phyloP scores from a whole-genome alignment of 148 eudicot genomes.

The Limonium bicolor region DNA sequence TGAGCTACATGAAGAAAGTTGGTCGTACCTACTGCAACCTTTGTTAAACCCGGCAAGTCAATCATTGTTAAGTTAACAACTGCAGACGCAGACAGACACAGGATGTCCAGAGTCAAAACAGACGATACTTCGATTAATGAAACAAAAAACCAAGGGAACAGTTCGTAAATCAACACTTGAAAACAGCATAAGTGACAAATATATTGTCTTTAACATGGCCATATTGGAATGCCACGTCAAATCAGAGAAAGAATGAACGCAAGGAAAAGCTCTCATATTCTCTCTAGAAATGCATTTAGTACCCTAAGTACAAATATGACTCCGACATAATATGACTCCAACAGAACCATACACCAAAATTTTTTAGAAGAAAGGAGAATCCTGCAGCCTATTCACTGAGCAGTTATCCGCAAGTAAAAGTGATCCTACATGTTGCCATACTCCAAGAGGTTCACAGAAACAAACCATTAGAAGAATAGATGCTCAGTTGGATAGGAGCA shows the following conservation, averaged over 20 bases:
- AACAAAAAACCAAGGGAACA: too few species aligned
- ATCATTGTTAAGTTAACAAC: slow-evolving; percentile 60
- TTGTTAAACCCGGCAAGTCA: slow-evolving; percentile 62
- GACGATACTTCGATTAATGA: background rate
- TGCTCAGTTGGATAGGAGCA: slow-evolving; percentile 47
- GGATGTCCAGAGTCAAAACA: background rate
- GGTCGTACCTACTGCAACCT: slow-evolving; percentile 51
- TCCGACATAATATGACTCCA: background rate
- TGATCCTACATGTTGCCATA: background rate
- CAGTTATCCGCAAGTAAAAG: background rate
- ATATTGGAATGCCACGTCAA: too few species aligned
- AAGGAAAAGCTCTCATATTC: too few species aligned
- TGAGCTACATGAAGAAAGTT: background rate
- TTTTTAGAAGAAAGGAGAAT: too few species aligned
- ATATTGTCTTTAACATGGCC: too few species aligned
- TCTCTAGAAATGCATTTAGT: background rate
- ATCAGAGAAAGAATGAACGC: too few species aligned
- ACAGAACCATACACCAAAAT: too few species aligned
- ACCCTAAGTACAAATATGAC: background rate
- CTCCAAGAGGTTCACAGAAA: too few species aligned
- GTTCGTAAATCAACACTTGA: too few species aligned
- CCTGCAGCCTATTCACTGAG: too few species aligned
- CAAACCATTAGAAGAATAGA: slow-evolving; percentile 46
- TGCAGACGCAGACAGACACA: slow-evolving; percentile 9
- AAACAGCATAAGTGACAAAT: too few species aligned